Conservation (phyloP, 2,329 filamentous ascomycete species). For the Penicillium palitans region DNA sequence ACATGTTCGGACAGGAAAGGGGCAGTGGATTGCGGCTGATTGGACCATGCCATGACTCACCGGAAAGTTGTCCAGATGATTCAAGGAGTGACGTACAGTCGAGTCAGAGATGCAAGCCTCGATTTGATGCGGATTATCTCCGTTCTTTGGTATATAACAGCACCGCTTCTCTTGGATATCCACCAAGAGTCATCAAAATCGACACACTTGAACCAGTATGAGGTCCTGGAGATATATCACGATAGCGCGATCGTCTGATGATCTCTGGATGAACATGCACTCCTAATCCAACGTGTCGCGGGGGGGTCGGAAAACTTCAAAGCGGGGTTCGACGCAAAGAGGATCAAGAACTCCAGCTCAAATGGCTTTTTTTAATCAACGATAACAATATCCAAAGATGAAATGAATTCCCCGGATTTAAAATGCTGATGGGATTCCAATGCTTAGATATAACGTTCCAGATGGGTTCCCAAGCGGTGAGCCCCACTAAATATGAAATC, state of each 20-base stretch:
- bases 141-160: slow-evolving; percentile 9
- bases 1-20: slow-evolving; percentile 8
- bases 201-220: neutral
- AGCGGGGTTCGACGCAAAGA: neutral
- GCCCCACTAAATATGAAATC: slow-evolving; percentile 12
- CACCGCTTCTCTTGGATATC: slow-evolving; percentile 3
- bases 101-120: slow-evolving; percentile 22
- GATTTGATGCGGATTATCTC: slow-evolving; percentile 2
- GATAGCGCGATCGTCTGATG: slow-evolving; percentile 1
- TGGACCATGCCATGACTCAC: slow-evolving; percentile 24
- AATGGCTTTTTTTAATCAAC: neutral
- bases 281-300: neutral
- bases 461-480: slow-evolving; percentile 13
- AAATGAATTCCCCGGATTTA: neutral
- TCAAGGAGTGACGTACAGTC: slow-evolving; percentile 19
- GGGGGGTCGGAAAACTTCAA: neutral
- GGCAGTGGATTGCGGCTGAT: slow-evolving; percentile 14
- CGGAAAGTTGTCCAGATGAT: slow-evolving; percentile 17
- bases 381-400: neutral
- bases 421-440: neutral
- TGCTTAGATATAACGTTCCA: slow-evolving; percentile 1
- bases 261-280: slow-evolving; percentile 4
- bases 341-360: neutral
- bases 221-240: neutral
- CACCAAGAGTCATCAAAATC: neutral